Conservation (phyloP, 2,329 filamentous ascomycete species). For the Didymella lethalis region DNA sequence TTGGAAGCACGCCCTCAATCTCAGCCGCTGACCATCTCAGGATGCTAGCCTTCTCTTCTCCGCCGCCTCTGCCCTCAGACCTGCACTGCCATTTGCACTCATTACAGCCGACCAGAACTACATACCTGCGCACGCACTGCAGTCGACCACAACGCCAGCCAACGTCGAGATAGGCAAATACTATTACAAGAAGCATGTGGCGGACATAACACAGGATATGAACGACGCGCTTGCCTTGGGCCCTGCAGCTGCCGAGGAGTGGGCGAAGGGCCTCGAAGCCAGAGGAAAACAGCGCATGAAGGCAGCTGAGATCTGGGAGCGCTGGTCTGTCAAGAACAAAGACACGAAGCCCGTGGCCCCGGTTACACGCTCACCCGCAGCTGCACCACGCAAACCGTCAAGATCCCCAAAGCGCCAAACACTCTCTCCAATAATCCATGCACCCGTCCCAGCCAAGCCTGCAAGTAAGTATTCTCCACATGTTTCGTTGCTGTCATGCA, state of each 20-base stretch:
- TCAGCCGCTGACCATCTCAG: constrained; percentile 53
- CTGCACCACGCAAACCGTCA: constrained; percentile 28
- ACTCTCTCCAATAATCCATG: constrained; percentile 44
- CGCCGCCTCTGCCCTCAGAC: constrained; percentile 66
- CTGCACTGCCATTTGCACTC: constrained; percentile 74
- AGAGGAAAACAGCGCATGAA: constrained; percentile 67
- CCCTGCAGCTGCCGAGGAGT: constrained; percentile 74
- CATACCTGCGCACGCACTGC: constrained; percentile 64
- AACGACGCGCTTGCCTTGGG: constrained; percentile 71
- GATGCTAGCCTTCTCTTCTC: constrained; percentile 75
- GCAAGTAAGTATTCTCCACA: constrained; percentile 43
- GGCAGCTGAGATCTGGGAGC: constrained; percentile 76
- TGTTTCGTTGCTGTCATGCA: constrained; percentile 27
- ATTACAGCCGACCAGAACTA: constrained; percentile 68
- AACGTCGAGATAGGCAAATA: constrained; percentile 68
- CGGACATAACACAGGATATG: constrained; percentile 69
- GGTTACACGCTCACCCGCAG: constrained; percentile 27
- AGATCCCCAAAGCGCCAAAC: constrained; percentile 39
- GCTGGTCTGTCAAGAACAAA: constrained; percentile 65
- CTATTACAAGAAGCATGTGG: constrained; percentile 70
- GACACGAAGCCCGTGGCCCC: constrained; percentile 33
- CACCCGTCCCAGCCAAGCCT: constrained; percentile 36
- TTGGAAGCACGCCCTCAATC: constrained; percentile 17
- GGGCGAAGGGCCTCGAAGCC: constrained; percentile 76
- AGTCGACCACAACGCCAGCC: constrained; percentile 59